Evolutionary conservation across 148 eudicot species (phyloP), one percentile per base, ranked within the genome.

Genomic region (Vaccinium myrtillus): DNA sequence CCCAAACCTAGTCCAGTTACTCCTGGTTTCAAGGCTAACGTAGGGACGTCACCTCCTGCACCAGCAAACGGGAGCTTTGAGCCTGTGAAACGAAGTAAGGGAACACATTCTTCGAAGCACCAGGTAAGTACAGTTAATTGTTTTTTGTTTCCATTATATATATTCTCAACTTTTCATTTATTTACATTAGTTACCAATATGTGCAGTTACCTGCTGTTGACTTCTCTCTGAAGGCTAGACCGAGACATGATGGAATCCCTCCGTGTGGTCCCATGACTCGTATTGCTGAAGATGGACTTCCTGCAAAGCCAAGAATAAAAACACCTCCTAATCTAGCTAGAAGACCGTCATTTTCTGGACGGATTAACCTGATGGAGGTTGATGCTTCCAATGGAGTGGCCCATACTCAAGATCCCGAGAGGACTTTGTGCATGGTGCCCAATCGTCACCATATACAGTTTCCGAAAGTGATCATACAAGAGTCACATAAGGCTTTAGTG

Each of bases 271-370:
- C 88, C 56, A 21, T 79, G 48, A 91, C 86, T 69, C 88, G 88
- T 82, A 85, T 85, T 51, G 82, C 85, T 82, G 97, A 94, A 83
- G 94, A 95, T 81, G 92, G 92, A 84, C 67, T 77, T 61, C 81
- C 90, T 87, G 75, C 86, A 25, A 93, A 87, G 87, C 84, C 88
- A 63, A 90, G 95, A 87, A 93, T 86, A 78, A 93, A 87, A 90
- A 97, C 98, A 54, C 98, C 98, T 67, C 98, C 98, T 56, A 88
- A 83, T 88, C 90, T 90, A 32, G 48, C 58, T 39, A 87, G 94
- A 86, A 90, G 91, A 49, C 83, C 99, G 79, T 91, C 98, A 56
- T 91, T 97, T 85, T 82, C 94, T 15, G 93, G 87, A 78, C 91
- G 93, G 77, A 78, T 83, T 73, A 91, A 79, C 88, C 95, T 82